Evolutionary conservation across 805 yeast species (phyloP).

Genomic region (Priceomyces medius): DNA sequence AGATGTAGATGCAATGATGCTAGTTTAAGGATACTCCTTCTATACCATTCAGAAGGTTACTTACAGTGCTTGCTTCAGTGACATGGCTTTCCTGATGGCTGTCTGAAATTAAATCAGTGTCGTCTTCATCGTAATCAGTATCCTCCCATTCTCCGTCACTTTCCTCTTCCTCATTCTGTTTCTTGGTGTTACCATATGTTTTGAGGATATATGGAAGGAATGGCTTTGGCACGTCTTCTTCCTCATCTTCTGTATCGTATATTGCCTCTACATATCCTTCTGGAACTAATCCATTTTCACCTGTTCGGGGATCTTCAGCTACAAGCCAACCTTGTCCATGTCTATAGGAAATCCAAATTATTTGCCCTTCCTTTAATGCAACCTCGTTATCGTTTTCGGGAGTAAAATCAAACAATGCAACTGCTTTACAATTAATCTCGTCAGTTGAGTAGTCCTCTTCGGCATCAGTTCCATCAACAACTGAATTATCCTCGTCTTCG

Average conservation of each 20-base stretch:
- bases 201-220: conserved; percentile 42
- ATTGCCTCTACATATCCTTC: conserved; percentile 80
- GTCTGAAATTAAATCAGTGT: not conserved
- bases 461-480: conserved; percentile 7
- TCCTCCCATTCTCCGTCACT: conserved; percentile 21
- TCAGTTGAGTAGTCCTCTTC: conserved; percentile 18
- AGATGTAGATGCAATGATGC: conserved; percentile 3
- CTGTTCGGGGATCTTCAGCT: conserved; percentile 73
- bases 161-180: conserved; percentile 14
- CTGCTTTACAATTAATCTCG: conserved; percentile 56
- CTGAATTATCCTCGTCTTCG: conserved; percentile 12
- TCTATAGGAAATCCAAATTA: conserved; percentile 79
- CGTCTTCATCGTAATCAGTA: conserved; percentile 17
- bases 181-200: conserved; percentile 16
- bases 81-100: not conserved
- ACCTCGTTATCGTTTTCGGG: conserved; percentile 96
- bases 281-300: conserved; percentile 90
- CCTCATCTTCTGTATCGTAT: conserved; percentile 26
- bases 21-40: conserved; percentile 6
- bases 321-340: conserved; percentile 99
- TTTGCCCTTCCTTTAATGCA: conserved; percentile 73
- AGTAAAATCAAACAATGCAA: conserved; percentile 83
- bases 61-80: not conserved
- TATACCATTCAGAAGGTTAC: conserved; percentile 2
- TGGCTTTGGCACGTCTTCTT: conserved; percentile 42